Percentiles rank a stretch among this genome's conserved stretches.
Conservation (phyloP, 176 grass and related monocot genomes). For the Juncus effusus region DNA sequence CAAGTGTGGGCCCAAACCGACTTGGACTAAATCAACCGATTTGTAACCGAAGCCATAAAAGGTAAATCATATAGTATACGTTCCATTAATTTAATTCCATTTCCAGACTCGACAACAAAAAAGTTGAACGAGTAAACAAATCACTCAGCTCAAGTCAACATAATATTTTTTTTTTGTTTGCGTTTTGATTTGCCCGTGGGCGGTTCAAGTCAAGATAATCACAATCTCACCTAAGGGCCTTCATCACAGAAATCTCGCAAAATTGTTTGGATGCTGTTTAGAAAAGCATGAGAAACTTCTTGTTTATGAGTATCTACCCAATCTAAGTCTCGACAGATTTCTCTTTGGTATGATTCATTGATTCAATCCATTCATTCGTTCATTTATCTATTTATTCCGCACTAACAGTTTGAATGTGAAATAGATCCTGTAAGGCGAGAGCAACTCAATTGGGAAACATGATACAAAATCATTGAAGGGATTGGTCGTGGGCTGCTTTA, state of each 20-base stretch:
- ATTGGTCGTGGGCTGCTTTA: slow-evolving; percentile 46
- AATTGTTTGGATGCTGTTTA: slow-evolving; percentile 44
- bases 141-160: neutral
- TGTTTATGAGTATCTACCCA: slow-evolving; percentile 44
- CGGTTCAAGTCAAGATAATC: too few species aligned
- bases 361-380: neutral
- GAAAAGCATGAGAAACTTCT: slow-evolving; percentile 45
- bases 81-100: too few species aligned
- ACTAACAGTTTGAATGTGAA: neutral
- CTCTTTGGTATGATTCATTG: slow-evolving; percentile 28
- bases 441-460: slow-evolving; percentile 25
- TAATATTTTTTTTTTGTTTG: too few species aligned
- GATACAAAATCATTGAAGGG: slow-evolving; percentile 51
- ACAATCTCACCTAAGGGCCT: too few species aligned
- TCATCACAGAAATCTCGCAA: slow-evolving; percentile 52
- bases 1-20: too few species aligned
- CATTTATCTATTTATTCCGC: neutral
- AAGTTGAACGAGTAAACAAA: too few species aligned
- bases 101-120: too few species aligned
- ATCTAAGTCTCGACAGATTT: slow-evolving; percentile 45
- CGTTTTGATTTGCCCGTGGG: too few species aligned
- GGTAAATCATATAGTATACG: too few species aligned
- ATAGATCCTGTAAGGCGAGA: slow-evolving; percentile 27
- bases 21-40: too few species aligned
- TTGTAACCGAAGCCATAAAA: too few species aligned